Evolutionary conservation across 306 rosid genomes (phyloP).

Genomic region (apple (Malus domestica)): ASM211411v1 NC_041805.1:8485501-8486000

Average conservation of each 20-base stretch:
- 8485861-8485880: conserved; percentile 7
- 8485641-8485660: conserved; percentile 26
- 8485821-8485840: conserved; percentile 33
- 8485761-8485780: conserved; percentile 35
- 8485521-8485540: conserved; percentile 71
- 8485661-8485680: conserved; percentile 4
- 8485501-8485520: conserved; percentile 85
- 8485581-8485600: conserved; percentile 70
- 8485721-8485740: conserved; percentile 41
- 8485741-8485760: conserved; percentile 31
- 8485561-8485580: conserved; percentile 86
- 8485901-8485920: not conserved
- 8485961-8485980: not conserved
- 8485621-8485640: conserved; percentile 17
- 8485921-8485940: not conserved
- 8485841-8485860: conserved; percentile 6
- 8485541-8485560: conserved; percentile 70
- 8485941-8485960: not conserved
- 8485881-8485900: not conserved
- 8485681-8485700: conserved; percentile 21
- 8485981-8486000: not conserved
- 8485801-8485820: conserved; percentile 16
- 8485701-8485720: conserved; percentile 31
- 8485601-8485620: conserved; percentile 42
- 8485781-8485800: conserved; percentile 17